Conservation (phyloP, 768 basidiomycete species). For the Gautieria morchelliformis region DNA sequence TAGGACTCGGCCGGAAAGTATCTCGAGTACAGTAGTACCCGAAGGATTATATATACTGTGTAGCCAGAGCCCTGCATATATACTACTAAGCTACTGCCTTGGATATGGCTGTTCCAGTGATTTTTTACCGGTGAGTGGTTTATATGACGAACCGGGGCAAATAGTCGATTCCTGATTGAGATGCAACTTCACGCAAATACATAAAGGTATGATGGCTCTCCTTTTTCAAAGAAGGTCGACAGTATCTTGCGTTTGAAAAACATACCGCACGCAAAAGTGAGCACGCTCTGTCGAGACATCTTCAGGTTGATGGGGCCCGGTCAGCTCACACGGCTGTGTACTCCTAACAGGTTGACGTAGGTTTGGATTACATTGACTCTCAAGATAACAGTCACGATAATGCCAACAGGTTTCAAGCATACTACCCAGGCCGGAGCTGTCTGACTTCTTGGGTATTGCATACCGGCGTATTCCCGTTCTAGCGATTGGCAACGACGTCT, state of each 20-base stretch:
- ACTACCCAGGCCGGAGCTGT: slow-evolving; percentile 50
- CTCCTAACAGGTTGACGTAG: slow-evolving; percentile 33
- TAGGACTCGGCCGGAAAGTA: too few relatives aligned
- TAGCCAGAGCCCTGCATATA: too few relatives aligned
- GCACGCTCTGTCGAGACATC: background rate
- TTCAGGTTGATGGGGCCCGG: too few relatives aligned
- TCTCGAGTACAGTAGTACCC: too few relatives aligned
- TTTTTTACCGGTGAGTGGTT: too few relatives aligned
- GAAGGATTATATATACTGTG: too few relatives aligned
- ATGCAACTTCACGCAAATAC: too few relatives aligned
- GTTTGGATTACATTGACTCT: slow-evolving; percentile 9
- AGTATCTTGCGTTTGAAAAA: slow-evolving; percentile 40
- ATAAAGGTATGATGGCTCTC: slow-evolving; percentile 33
- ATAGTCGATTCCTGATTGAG: too few relatives aligned
- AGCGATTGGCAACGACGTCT: slow-evolving; percentile 52
- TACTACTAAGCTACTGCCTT: too few relatives aligned
- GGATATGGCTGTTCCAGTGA: too few relatives aligned
- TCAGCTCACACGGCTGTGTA: background rate
- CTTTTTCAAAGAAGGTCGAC: slow-evolving; percentile 43
- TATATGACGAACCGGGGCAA: too few relatives aligned
- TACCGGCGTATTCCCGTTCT: slow-evolving; percentile 54
- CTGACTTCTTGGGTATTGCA: slow-evolving; percentile 37
- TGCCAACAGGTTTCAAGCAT: slow-evolving; percentile 29
- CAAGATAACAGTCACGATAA: background rate
- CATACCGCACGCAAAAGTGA: slow-evolving; percentile 21